These are phyloP conservation scores for Podospora pseudopauciseta DNA, from an alignment of 495 filamentous ascomycete species.

Conservation along the genomic window DNA sequence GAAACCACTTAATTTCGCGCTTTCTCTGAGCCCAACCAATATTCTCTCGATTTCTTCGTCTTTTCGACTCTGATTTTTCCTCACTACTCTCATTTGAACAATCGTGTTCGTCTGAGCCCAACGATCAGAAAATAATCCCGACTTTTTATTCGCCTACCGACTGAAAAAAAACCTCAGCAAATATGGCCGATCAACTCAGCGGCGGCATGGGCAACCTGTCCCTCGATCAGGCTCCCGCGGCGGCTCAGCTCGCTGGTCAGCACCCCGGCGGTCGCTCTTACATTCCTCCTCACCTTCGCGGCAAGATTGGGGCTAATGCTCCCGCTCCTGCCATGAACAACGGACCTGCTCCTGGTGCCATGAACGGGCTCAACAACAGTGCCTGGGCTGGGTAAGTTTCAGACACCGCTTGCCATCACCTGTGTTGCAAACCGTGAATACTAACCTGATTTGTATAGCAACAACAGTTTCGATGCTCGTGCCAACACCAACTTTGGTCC, in stretches of 20 bases:
- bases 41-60: conserved; percentile 32
- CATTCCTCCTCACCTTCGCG: conserved; percentile 92
- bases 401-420: conserved; percentile 1
- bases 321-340: conserved; percentile 14
- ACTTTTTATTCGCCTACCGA: neutral
- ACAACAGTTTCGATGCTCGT: conserved; percentile 44
- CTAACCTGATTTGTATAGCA: conserved; percentile 26
- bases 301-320: conserved; percentile 45
- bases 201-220: conserved; percentile 84
- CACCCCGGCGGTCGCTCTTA: conserved; percentile 65
- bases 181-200: conserved; percentile 93
- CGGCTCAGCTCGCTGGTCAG: conserved; percentile 56
- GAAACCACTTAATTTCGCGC: conserved; percentile 13
- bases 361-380: conserved; percentile 49
- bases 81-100: conserved; percentile 33
- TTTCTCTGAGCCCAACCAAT: conserved; percentile 22
- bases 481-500: conserved; percentile 17
- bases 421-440: neutral
- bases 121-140: neutral
- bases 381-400: conserved; percentile 60
- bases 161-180: conserved; percentile 18
- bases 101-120: conserved; percentile 27
- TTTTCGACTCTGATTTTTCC: conserved; percentile 31
- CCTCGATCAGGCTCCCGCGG: conserved; percentile 55
- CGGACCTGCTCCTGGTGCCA: conserved; percentile 7